Conservation (phyloP, 768 basidiomycete genomes). For the Mycena latifolia region DNA sequence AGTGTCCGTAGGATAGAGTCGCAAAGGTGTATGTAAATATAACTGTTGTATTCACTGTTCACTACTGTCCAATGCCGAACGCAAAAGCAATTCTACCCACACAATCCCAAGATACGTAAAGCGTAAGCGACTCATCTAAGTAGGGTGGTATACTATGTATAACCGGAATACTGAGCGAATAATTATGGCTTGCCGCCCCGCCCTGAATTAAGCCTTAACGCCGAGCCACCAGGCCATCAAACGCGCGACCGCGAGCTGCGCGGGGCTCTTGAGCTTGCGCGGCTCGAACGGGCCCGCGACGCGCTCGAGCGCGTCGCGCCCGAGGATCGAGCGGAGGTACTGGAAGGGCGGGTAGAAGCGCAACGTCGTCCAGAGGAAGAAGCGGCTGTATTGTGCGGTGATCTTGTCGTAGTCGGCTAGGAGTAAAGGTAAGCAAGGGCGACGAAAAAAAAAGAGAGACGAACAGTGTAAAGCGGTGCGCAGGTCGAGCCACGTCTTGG, state of each 20-base stretch:
- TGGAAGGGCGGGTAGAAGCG: slow-evolving; percentile 67
- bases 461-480: slow-evolving; percentile 69
- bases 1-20: too few species aligned
- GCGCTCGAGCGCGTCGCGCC: slow-evolving; percentile 27
- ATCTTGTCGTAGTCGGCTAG: slow-evolving; percentile 78
- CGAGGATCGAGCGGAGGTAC: slow-evolving; percentile 9
- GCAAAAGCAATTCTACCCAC: slow-evolving; percentile 14
- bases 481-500: slow-evolving; percentile 75
- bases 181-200: too few species aligned
- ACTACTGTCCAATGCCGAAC: neutral
- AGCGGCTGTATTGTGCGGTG: slow-evolving; percentile 69
- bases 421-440: slow-evolving; percentile 2
- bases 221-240: slow-evolving; percentile 35
- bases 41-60: too few species aligned
- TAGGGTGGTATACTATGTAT: neutral
- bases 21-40: too few species aligned
- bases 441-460: slow-evolving; percentile 39
- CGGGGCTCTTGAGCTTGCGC: slow-evolving; percentile 17
- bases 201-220: slow-evolving; percentile 21
- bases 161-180: too few species aligned
- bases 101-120: neutral
- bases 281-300: slow-evolving; percentile 34
- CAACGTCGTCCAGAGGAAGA: slow-evolving; percentile 81
- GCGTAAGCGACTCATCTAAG: slow-evolving; percentile 1
- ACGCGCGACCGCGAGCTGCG: slow-evolving; percentile 24